Percentiles rank a stretch among this genome's conserved stretches.
phyloP scores from a whole-genome alignment of 208 protist species.

The Acanthamoeba culbertsoni region DNA sequence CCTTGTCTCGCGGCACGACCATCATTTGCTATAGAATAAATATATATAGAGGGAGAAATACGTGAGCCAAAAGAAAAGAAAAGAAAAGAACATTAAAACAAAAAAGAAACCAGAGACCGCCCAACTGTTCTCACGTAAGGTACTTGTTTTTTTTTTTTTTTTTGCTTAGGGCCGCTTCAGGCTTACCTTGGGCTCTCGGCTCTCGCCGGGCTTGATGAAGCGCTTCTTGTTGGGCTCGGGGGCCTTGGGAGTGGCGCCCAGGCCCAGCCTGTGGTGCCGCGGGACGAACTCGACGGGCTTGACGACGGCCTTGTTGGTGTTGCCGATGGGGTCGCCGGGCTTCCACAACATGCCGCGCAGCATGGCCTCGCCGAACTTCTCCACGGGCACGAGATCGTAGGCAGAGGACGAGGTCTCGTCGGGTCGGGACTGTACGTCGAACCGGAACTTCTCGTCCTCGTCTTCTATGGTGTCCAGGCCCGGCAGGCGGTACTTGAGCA shows the following conservation, averaged over 20 bases:
- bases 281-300: constrained; percentile 42
- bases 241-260: constrained; percentile 2
- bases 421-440: constrained; percentile 39
- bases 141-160: neutral
- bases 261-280: constrained; percentile 1
- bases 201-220: neutral
- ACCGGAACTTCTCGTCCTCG: constrained; percentile 36
- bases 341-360: constrained; percentile 40
- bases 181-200: neutral
- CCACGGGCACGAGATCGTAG: constrained; percentile 41
- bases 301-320: constrained; percentile 39
- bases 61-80: no score
- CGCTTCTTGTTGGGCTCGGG: constrained; percentile 17
- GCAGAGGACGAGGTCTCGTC: neutral
- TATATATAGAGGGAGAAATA: no score
- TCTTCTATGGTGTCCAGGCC: constrained; percentile 41
- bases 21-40: constrained; percentile 8
- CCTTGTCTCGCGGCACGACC: constrained; percentile 21
- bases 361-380: constrained; percentile 32
- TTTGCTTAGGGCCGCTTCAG: neutral
- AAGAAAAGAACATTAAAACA: neutral
- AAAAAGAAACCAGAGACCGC: neutral
- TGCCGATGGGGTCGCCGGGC: constrained; percentile 24
- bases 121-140: no score
- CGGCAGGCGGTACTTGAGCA: constrained; percentile 26